Conservation (phyloP, 371 early-diverging fungal genomes). For the Sporodiniella umbellata region DNA sequence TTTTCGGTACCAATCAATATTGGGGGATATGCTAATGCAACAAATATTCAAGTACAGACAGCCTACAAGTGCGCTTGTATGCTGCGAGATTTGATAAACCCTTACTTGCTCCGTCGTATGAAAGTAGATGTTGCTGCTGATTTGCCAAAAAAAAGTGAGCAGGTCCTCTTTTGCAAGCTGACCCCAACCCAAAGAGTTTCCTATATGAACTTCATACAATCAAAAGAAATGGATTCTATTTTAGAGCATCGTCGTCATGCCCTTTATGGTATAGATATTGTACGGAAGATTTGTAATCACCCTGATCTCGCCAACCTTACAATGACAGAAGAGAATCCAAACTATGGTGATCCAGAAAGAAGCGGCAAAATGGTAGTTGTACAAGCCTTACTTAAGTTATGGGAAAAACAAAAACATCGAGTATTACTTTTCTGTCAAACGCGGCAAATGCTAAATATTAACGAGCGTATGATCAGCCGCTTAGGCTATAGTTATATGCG, state of each 20-base stretch:
- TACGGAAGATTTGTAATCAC: constrained; percentile 98
- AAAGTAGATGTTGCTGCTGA: constrained; percentile 93
- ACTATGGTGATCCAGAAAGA: constrained; percentile 63
- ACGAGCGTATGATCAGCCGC: constrained; percentile 65
- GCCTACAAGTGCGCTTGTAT: constrained; percentile 91
- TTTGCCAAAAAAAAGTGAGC: constrained; percentile 92
- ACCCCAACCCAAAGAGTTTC: constrained; percentile 73
- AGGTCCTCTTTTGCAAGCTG: constrained; percentile 91
- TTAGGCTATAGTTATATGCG: constrained; percentile 66
- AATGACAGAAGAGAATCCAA: constrained; percentile 31
- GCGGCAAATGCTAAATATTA: constrained; percentile 93
- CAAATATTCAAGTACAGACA: constrained; percentile 83
- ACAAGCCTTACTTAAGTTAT: constrained; percentile 77
- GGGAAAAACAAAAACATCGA: constrained; percentile 83
- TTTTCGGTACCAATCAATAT: constrained; percentile 89
- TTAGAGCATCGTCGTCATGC: constrained; percentile 82
- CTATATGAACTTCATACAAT: constrained; percentile 77
- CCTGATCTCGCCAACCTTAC: constrained; percentile 72
- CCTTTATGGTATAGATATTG: constrained; percentile 88
- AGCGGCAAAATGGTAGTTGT: constrained; percentile 93
- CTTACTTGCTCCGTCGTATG: constrained; percentile 90
- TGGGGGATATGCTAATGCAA: constrained; percentile 93
- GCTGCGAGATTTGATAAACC: constrained; percentile 89
- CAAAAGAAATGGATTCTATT: constrained; percentile 72
- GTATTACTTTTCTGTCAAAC: constrained; percentile 97